These are phyloP conservation scores for Colletotrichum sp. DNA, from an alignment of 2,329 filamentous ascomycete genomes.

Conservation along the genomic window DNA sequence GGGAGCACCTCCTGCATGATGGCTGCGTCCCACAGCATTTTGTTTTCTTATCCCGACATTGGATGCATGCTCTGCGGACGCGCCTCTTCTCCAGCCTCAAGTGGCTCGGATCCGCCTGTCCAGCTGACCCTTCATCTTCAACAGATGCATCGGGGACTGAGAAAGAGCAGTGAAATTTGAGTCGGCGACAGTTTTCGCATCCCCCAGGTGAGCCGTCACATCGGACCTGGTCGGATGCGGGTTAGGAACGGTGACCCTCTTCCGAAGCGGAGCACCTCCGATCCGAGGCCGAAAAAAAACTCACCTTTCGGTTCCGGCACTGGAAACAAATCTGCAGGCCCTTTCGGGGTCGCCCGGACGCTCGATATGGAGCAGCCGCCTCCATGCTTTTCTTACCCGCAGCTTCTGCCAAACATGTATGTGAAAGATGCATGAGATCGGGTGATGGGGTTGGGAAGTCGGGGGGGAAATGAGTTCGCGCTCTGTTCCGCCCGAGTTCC, in stretches of 20 bases:
- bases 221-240: constrained; percentile 2
- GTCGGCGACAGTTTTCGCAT: constrained; percentile 12
- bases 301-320: constrained; percentile 19
- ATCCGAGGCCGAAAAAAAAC: background rate
- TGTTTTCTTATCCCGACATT: constrained; percentile 13
- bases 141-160: background rate
- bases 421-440: constrained; percentile 1
- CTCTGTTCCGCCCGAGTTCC: constrained; percentile 8
- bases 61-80: constrained; percentile 11
- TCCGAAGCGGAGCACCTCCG: background rate
- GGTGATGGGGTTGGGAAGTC: constrained; percentile 2
- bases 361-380: background rate
- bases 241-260: background rate
- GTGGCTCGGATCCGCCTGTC: background rate
- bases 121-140: background rate
- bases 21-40: constrained; percentile 14
- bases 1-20: background rate
- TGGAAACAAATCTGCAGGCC: constrained; percentile 18
- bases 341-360: constrained; percentile 9
- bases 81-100: constrained; percentile 10
- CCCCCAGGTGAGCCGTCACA: constrained; percentile 10
- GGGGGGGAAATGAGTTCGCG: background rate
- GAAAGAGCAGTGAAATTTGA: constrained; percentile 17
- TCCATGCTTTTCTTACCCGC: constrained; percentile 5
- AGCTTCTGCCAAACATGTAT: background rate